Evolutionary conservation across 495 filamentous ascomycete genomes (phyloP), one percentile per base, ranked within the genome.

Genomic region (Aspergillus sclerotiicarbonarius): DNA sequence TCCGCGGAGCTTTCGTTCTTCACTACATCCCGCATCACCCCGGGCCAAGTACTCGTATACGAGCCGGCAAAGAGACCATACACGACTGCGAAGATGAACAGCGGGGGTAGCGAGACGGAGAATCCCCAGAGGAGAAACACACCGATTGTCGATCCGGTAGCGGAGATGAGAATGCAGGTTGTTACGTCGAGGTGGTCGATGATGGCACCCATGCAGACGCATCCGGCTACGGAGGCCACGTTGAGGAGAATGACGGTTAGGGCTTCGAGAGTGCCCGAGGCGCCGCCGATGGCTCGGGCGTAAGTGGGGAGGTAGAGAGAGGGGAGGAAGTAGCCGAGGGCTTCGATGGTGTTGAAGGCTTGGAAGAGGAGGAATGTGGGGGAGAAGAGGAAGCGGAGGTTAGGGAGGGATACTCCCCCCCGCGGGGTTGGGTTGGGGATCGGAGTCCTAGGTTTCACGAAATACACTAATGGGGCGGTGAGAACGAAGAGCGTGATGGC

Each of bases 51-150:
- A 1, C 72, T 71, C 1, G 73, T 71, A 57, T 77, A 84, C 0
- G 72, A 70, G 0, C 84, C 84, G 0, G 82, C 85, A 60, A 84
- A 86, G n/a, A 86, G 62, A 4, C 87, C 87, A 58, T 85, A 88
- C 6, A 82, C 47, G 12, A 89, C 54, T 16, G 72, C 73, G 55
- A 88, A 89, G 18, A 81, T 44, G 53, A 79, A 82, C 29, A 88
- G 65, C 30, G 78, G 67, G 0, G 80, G 61, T 13, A 84, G 54
- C 6, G 68, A 71, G 0, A 62, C 69, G 0, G 83, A 70, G 13
- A 88, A 63, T 0, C 84, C 86, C 86, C 87, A 89, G 33, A 88
- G 56, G 6, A 87, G 33, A 54, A 89, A 85, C 0, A 85, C 78
- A 0, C 77, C 71, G 6, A 81, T 13, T 1, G 77, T 68, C 8